Percentiles rank a stretch among this genome's conserved stretches.
Evolutionary conservation across 1,284 basidiomycete genomes (phyloP).

Genomic region (Apiotrichum gracile): DNA sequence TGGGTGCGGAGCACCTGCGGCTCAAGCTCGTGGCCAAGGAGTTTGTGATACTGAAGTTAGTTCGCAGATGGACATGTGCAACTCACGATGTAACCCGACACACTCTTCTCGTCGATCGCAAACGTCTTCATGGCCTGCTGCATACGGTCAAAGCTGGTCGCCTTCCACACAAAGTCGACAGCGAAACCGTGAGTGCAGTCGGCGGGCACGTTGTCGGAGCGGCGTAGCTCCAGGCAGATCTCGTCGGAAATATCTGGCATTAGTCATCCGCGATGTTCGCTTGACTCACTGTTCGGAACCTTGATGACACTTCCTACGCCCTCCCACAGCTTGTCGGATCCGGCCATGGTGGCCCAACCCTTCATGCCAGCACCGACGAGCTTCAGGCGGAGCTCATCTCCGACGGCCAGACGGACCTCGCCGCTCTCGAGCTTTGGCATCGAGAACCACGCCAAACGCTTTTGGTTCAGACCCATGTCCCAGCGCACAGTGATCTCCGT

Average conservation of each 20-base stretch:
- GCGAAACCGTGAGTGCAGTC: conserved; percentile 93
- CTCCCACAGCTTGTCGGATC: conserved; percentile 61
- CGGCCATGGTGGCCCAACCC: conserved; percentile 43
- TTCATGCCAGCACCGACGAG: conserved; percentile 74
- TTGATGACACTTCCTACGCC: conserved; percentile 97
- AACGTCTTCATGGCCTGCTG: conserved; percentile 99
- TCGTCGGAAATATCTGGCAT: conserved; percentile 87
- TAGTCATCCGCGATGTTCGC: not conserved
- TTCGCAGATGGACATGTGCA: not conserved
- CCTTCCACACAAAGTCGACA: conserved; percentile 99
- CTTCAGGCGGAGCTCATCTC: conserved; percentile 86
- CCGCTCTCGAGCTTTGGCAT: conserved; percentile 97
- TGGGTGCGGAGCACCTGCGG: conserved; percentile 67
- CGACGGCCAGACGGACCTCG: conserved; percentile 92
- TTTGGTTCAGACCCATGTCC: conserved; percentile 97
- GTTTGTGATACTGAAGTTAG: conserved; percentile 77
- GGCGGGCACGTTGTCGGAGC: conserved; percentile 87
- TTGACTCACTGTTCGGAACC: conserved; percentile 85
- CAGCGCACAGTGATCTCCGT: conserved; percentile 92
- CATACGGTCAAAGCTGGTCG: conserved; percentile 98
- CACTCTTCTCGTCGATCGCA: conserved; percentile 97
- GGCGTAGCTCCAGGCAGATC: conserved; percentile 85
- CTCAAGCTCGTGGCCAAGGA: conserved; percentile 91
- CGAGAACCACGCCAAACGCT: conserved; percentile 92
- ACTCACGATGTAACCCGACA: conserved; percentile 92